A percentile compares a stretch with the other conserved stretches of the same genome.
Evolutionary conservation across 1,284 basidiomycete genomes (phyloP).

Genomic region (Tylopilus sp.): DNA sequence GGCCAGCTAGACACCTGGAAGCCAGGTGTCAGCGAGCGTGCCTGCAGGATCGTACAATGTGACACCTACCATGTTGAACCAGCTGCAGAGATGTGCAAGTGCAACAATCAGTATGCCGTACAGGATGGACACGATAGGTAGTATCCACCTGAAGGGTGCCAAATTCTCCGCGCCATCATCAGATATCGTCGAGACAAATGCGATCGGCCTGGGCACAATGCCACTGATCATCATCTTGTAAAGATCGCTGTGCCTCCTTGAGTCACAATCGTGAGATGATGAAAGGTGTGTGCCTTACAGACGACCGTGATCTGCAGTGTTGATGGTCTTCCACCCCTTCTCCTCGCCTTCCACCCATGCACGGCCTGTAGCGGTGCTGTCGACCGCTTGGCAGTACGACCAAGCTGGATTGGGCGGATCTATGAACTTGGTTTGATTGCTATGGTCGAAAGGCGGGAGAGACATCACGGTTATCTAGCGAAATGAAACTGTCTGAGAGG

Average conservation of each 20-base stretch:
- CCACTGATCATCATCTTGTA: slow-evolving; percentile 69
- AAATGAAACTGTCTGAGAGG: background rate
- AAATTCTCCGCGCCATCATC: slow-evolving; percentile 67
- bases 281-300: slow-evolving; percentile 45
- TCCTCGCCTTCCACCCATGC: slow-evolving; percentile 64
- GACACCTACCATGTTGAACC: no score
- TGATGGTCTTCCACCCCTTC: slow-evolving; percentile 67
- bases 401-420: slow-evolving; percentile 69
- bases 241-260: slow-evolving; percentile 40
- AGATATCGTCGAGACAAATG: slow-evolving; percentile 71
- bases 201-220: slow-evolving; percentile 74
- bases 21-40: background rate
- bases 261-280: no score
- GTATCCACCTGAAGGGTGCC: slow-evolving; percentile 63
- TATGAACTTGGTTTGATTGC: slow-evolving; percentile 43
- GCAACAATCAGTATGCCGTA: slow-evolving; percentile 2
- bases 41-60: no score
- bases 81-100: no score
- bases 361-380: slow-evolving; percentile 58
- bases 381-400: slow-evolving; percentile 64
- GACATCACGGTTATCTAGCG: slow-evolving; percentile 28
- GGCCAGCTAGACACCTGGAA: slow-evolving; percentile 61
- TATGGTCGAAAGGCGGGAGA: slow-evolving; percentile 33
- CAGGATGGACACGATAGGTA: slow-evolving; percentile 2
- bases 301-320: slow-evolving; percentile 59